Base-by-base conservation (phyloP, 148 eudicot genomes). In the Camellia granthamiana region DNA sequence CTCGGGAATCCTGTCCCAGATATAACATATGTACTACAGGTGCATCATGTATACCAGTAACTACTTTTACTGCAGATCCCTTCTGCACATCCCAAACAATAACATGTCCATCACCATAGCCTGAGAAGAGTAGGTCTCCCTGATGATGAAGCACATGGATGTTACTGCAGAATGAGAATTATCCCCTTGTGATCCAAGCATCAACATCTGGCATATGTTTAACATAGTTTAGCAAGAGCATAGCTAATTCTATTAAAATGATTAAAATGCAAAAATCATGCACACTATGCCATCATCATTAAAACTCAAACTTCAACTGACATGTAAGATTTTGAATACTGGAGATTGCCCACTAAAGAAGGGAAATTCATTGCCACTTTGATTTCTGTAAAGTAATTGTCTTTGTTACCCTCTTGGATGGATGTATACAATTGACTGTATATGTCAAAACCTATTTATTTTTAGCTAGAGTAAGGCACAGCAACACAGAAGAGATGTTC, bases 61-160 rank as follows among this genome's bases (percentile, higher is more conserved):
- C 77, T 54, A 88, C 88, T 88, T 89, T 95, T 56, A 89, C 90
- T 13, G 85, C 85, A 15, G 93, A 81, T 61, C 89, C 90, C 85
- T 84, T 90, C 56, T 87, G 93, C 81, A 91, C 84, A 89, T 95
- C 94, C 97, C 98, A 95, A 81, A 91, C 84, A 63, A 84, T 86
- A 58, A 87, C 70, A 77, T 87, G 98, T 69, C 98, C 98, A 81
- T 95, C 92, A 49, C 89, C 93, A 79, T 93, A 91, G 86, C 97
- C 98, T 69, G 96, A 96, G 87, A 95, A 90, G 75, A 95, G 92
- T 58, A 93, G 68, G 84, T 95, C 98, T 56, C 97, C 98, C 84
- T 85, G 92, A 85, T 84, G 96, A 88, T 92, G 86, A 95, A 93
- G 88, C 97, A 91, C 87, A 95, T 84, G 76, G 97, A 88, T 46